A percentile compares a stretch with the other conserved stretches of the same genome.
These are phyloP conservation scores for Stemphylium vesicarium DNA, from an alignment of 2,329 filamentous ascomycete species.

Conservation along the genomic window DNA sequence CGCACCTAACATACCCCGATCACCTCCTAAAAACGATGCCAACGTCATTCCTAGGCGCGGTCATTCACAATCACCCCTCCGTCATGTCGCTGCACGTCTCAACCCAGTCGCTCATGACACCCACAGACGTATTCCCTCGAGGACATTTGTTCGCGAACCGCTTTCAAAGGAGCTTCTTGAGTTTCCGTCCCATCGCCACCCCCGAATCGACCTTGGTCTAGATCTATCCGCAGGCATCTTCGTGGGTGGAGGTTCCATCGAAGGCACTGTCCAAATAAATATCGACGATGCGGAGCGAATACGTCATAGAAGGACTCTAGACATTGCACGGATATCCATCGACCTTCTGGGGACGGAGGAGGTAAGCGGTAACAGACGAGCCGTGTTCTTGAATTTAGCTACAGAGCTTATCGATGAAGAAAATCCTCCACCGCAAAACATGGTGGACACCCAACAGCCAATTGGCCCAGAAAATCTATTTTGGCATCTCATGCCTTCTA, in stretches of 20 bases:
- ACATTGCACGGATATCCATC: slow-evolving; percentile 57
- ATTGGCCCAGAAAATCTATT: slow-evolving; percentile 49
- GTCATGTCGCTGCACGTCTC: slow-evolving; percentile 49
- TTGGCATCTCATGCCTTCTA: slow-evolving; percentile 58
- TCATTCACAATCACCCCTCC: slow-evolving; percentile 57
- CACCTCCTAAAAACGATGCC: slow-evolving; percentile 33
- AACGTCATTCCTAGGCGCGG: slow-evolving; percentile 54
- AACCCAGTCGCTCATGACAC: slow-evolving; percentile 54
- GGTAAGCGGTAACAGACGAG: slow-evolving; percentile 52
- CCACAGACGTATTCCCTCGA: slow-evolving; percentile 53
- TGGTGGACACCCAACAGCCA: slow-evolving; percentile 55
- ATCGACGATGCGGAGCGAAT: slow-evolving; percentile 56
- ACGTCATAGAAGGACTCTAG: slow-evolving; percentile 53
- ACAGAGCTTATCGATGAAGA: slow-evolving; percentile 59
- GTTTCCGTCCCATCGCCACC: slow-evolving; percentile 56
- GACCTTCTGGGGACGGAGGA: slow-evolving; percentile 62
- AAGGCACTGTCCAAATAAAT: slow-evolving; percentile 57
- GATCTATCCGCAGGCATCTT: slow-evolving; percentile 59
- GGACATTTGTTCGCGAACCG: slow-evolving; percentile 57
- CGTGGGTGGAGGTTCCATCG: slow-evolving; percentile 62
- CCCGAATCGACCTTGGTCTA: slow-evolving; percentile 57
- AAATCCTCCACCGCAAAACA: slow-evolving; percentile 58
- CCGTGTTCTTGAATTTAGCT: slow-evolving; percentile 59
- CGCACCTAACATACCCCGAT: slow-evolving; percentile 26
- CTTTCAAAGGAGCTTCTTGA: slow-evolving; percentile 58